Conservation (phyloP, 805 yeast species). For the Ogataea methylovora region DNA sequence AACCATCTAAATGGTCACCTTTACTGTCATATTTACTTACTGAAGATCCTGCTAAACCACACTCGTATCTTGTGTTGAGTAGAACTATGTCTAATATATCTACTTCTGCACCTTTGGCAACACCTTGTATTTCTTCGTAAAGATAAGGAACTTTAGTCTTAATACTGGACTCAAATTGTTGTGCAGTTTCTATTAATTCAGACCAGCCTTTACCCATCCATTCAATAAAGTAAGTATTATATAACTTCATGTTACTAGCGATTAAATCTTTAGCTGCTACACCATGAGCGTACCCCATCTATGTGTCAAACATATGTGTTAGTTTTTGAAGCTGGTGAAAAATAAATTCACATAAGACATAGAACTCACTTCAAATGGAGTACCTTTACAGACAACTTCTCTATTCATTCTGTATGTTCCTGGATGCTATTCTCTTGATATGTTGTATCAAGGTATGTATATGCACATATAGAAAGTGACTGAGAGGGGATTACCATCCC, state of each 20-base stretch:
- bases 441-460: too few species aligned
- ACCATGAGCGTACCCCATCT: slow-evolving; percentile 8
- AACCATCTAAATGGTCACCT: slow-evolving; percentile 3
- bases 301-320: slow-evolving; percentile 12
- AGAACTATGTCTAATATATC: slow-evolving; percentile 5
- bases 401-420: too few species aligned
- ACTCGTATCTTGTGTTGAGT: slow-evolving; percentile 6
- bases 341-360: too few species aligned
- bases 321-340: too few species aligned
- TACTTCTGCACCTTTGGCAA: slow-evolving; percentile 5
- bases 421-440: too few species aligned
- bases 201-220: slow-evolving; percentile 5
- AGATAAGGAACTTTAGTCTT: slow-evolving; percentile 2
- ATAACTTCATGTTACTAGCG: slow-evolving; percentile 1
- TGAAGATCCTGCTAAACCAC: slow-evolving; percentile 6
- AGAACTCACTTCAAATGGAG: too few species aligned
- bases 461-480: too few species aligned
- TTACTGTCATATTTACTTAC: slow-evolving; percentile 2
- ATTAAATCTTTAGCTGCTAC: slow-evolving; percentile 4
- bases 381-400: too few species aligned
- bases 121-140: slow-evolving; percentile 6
- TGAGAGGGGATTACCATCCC: too few species aligned
- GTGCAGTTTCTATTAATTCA: slow-evolving; percentile 3
- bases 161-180: slow-evolving; percentile 2
- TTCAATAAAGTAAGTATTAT: slow-evolving; percentile 1